Percentiles rank a stretch among this genome's conserved stretches.
Evolutionary conservation across 805 yeast species (phyloP).

Genomic region (Candida peoriensis): DNA sequence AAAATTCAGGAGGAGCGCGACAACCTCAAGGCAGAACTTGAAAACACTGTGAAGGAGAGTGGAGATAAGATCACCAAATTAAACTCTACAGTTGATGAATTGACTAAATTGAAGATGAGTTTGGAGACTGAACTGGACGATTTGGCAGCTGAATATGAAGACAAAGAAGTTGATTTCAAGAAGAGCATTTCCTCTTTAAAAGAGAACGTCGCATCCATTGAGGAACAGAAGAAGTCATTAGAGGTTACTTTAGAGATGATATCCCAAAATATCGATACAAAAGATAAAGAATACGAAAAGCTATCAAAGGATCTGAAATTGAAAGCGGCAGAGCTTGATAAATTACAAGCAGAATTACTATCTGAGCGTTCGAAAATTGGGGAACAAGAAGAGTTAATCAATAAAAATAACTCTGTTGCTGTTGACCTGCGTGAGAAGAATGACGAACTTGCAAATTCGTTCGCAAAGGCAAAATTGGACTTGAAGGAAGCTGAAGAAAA

Average conservation of each 20-base stretch:
- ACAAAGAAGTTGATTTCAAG: slow-evolving; percentile 24
- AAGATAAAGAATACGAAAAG: slow-evolving; percentile 20
- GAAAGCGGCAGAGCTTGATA: slow-evolving; percentile 9
- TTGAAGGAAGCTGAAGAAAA: slow-evolving; percentile 26
- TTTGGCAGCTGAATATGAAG: slow-evolving; percentile 23
- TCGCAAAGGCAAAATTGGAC: slow-evolving; percentile 14
- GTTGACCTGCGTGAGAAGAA: slow-evolving; percentile 10
- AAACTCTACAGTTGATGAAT: slow-evolving; percentile 1
- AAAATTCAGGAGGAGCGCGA: neutral
- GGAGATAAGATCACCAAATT: slow-evolving; percentile 2
- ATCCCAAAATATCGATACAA: slow-evolving; percentile 28
- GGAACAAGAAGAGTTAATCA: slow-evolving; percentile 3
- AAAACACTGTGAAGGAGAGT: neutral
- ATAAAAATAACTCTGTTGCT: slow-evolving; percentile 1
- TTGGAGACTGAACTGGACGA: slow-evolving; percentile 24
- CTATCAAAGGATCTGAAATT: slow-evolving; percentile 11
- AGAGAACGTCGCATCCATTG: slow-evolving; percentile 23
- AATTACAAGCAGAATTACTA: neutral
- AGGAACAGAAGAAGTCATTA: slow-evolving; percentile 29
- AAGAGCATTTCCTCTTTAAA: slow-evolving; percentile 20
- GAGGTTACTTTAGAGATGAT: slow-evolving; percentile 28
- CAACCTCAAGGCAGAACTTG: slow-evolving; percentile 2
- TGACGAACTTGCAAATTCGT: slow-evolving; percentile 18
- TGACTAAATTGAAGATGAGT: neutral
- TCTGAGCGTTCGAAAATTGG: neutral